A percentile compares a stretch with the other conserved stretches of the same genome.
Evolutionary conservation across 768 basidiomycete genomes (phyloP).

Genomic region (Crassisporium funariophilum): DNA sequence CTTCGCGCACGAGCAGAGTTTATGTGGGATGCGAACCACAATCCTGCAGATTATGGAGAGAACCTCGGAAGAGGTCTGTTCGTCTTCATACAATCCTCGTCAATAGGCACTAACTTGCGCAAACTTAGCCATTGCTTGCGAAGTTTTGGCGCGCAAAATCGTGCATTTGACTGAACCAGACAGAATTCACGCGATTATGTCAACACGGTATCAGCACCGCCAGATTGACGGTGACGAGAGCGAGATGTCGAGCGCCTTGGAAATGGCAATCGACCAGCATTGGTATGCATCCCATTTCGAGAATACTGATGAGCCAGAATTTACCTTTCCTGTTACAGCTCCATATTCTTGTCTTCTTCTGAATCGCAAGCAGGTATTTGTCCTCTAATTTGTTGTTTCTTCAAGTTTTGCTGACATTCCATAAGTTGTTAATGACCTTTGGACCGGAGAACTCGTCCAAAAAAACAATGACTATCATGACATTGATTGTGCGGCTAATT

Average conservation of each 20-base stretch:
- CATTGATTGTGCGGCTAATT: constrained; percentile 62
- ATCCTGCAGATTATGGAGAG: constrained; percentile 87
- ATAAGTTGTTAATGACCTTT: constrained; percentile 77
- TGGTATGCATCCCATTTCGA: constrained; percentile 49
- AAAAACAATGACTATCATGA: constrained; percentile 71
- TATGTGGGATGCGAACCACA: constrained; percentile 76
- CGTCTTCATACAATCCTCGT: constrained; percentile 3
- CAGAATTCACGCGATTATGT: constrained; percentile 69
- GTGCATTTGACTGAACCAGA: constrained; percentile 71
- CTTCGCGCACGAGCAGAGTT: constrained; percentile 79
- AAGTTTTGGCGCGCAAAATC: constrained; percentile 79
- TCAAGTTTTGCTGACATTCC: not conserved
- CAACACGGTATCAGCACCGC: constrained; percentile 70
- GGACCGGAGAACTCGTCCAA: constrained; percentile 84
- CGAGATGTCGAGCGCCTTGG: constrained; percentile 75
- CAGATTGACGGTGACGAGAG: constrained; percentile 78
- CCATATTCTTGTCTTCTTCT: constrained; percentile 81
- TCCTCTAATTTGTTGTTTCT: not conserved
- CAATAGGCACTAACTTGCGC: not conserved
- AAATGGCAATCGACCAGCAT: constrained; percentile 90
- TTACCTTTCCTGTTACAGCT: constrained; percentile 38
- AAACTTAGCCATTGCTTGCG: constrained; percentile 71
- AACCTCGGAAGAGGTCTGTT: constrained; percentile 73
- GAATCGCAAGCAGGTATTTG: constrained; percentile 79
- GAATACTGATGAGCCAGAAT: not conserved